A percentile compares a stretch with the other conserved stretches of the same genome.
Evolutionary conservation across 768 basidiomycete genomes (phyloP).

Genomic region (Kwoniella pini): DNA sequence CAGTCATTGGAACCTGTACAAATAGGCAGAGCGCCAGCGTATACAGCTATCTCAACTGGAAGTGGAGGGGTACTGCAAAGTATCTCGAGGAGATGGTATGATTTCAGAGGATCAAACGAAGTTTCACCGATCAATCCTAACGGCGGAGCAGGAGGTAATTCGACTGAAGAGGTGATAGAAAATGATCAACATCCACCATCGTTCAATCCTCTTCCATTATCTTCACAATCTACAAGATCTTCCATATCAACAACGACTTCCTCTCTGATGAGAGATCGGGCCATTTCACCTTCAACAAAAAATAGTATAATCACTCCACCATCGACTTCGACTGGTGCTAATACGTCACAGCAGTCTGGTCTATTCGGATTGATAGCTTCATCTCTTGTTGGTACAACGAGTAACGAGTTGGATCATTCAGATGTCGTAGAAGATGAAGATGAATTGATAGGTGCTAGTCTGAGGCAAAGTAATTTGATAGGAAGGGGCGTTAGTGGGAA

Average conservation of each 20-base stretch:
- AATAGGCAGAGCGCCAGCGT: not conserved
- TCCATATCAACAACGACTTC: slow-evolving; percentile 17
- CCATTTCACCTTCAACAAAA: slow-evolving; percentile 3
- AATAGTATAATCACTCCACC: not conserved
- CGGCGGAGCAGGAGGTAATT: not conserved
- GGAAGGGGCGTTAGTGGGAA: not conserved
- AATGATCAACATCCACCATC: slow-evolving; percentile 6
- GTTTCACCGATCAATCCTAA: slow-evolving; percentile 18
- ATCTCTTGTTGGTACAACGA: slow-evolving; percentile 1
- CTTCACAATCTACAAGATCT: slow-evolving; percentile 12
- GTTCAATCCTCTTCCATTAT: slow-evolving; percentile 1
- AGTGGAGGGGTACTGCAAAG: slow-evolving; percentile 23
- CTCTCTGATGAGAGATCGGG: not conserved
- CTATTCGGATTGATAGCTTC: slow-evolving; percentile 17
- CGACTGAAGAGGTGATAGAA: too few relatives aligned
- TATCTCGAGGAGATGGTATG: slow-evolving; percentile 21
- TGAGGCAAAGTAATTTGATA: slow-evolving; percentile 9
- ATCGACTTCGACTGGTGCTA: not conserved
- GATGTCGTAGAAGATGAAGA: slow-evolving; percentile 11
- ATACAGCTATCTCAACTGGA: not conserved
- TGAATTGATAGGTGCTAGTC: slow-evolving; percentile 15
- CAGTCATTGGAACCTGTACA: slow-evolving; percentile 32
- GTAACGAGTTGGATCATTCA: not conserved
- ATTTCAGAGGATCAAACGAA: slow-evolving; percentile 20
- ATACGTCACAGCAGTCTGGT: not conserved